Conservation (phyloP, 1,139 yeast species). For the Martiniozyma asiatica region DNA sequence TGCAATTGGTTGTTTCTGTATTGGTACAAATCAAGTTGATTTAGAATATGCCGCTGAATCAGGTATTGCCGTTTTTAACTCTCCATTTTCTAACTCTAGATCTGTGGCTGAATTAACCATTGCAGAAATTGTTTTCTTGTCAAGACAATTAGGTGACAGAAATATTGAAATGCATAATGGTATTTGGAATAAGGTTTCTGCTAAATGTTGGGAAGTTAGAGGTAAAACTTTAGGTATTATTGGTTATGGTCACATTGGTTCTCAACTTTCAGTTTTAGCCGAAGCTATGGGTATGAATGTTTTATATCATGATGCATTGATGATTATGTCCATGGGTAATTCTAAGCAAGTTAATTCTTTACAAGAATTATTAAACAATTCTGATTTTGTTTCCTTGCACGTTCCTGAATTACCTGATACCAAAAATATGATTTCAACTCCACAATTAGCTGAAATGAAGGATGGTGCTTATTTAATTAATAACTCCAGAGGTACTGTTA, state of each 20-base stretch:
- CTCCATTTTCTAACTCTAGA: constrained; percentile 97
- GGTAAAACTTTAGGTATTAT: constrained; percentile 96
- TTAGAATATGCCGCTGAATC: constrained; percentile 81
- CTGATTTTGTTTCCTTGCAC: constrained; percentile 88
- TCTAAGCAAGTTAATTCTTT: constrained; percentile 85
- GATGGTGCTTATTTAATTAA: constrained; percentile 90
- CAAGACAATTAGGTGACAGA: constrained; percentile 96
- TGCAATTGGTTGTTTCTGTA: constrained; percentile 95
- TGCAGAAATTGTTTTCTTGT: constrained; percentile 85
- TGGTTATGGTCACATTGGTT: constrained; percentile 97
- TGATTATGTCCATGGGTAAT: constrained; percentile 95
- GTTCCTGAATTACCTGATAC: constrained; percentile 95
- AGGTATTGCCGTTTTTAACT: constrained; percentile 96
- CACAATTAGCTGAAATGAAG: constrained; percentile 93
- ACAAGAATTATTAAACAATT: constrained; percentile 63
- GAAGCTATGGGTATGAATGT: constrained; percentile 98
- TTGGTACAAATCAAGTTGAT: constrained; percentile 97
- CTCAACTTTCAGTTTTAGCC: constrained; percentile 92
- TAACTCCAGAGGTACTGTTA: constrained; percentile 96
- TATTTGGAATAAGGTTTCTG: constrained; percentile 93
- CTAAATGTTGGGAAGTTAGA: constrained; percentile 98
- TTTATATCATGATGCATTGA: constrained; percentile 78
- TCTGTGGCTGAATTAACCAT: constrained; percentile 97
- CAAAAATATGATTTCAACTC: constrained; percentile 74
- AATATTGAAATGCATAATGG: constrained; percentile 94